Conservation (phyloP, 1,284 basidiomycete genomes). For the Kalmanozyma brasiliensis region DNA sequence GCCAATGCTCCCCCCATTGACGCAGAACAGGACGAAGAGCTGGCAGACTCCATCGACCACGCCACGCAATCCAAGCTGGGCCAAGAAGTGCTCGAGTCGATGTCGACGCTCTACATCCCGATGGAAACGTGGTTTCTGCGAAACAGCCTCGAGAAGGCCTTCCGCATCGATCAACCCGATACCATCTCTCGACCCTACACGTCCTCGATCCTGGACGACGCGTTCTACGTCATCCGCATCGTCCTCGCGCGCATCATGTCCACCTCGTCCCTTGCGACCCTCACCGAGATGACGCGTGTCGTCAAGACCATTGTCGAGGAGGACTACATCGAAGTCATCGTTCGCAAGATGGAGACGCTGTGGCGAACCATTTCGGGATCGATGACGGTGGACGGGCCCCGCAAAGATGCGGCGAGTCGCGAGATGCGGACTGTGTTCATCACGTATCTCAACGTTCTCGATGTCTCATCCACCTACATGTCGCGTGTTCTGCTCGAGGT, state of each 20-base stretch:
- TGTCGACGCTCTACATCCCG: conserved; percentile 82
- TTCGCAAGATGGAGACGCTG: conserved; percentile 61
- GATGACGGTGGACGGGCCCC: conserved; percentile 64
- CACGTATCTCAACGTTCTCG: conserved; percentile 63
- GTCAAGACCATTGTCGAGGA: conserved; percentile 53
- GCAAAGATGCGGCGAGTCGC: conserved; percentile 62
- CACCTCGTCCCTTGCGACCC: conserved; percentile 47
- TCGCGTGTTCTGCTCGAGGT: conserved; percentile 56
- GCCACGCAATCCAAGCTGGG: conserved; percentile 75
- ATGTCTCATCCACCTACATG: conserved; percentile 57
- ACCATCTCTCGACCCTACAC: conserved; percentile 49
- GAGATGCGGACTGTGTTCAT: conserved; percentile 63
- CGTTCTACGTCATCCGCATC: conserved; percentile 64
- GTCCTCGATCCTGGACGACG: conserved; percentile 64
- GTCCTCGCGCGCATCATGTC: conserved; percentile 59
- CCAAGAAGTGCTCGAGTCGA: conserved; percentile 70
- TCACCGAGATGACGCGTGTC: conserved; percentile 37
- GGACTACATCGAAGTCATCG: conserved; percentile 62
- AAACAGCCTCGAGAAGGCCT: conserved; percentile 81
- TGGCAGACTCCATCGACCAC: conserved; percentile 66
- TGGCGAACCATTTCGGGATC: conserved; percentile 53
- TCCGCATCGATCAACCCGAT: conserved; percentile 49
- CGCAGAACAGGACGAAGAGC: background rate
- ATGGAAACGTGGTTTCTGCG: conserved; percentile 92
- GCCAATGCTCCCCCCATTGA: conserved; percentile 3